Evolutionary conservation across 169 alveolate species (phyloP), one percentile per base, ranked within the genome.

Genomic region (Plasmodium vinckei): DNA sequence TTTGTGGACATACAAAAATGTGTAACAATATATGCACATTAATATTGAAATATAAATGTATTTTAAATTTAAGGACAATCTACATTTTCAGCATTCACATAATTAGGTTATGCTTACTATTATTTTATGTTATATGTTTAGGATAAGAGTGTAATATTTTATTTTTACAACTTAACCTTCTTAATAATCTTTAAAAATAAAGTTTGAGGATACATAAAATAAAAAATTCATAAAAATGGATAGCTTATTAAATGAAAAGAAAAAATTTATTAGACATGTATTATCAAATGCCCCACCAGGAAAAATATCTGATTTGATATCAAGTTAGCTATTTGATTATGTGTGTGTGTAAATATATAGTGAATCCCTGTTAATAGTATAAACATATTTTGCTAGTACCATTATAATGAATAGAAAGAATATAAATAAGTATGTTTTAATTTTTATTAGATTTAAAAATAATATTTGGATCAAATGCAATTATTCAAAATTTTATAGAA

Each of bases 191-290:
- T 21, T 21, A 0, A 21, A 21, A 21, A 21, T 1, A 21, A 21
- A 21, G 1, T 21, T 21, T 21, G 1, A 21, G 25, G 1, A 21
- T 21, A 21, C 25, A 21, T 21, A 21, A 21, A 21, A 1, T 21
- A 21, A 21, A 21, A 21, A 21, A 21, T 0, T 21, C 13, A 21
- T 17, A 3, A 51, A 12, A 57, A 79, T 79, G 89, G 79, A 67
- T 15, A 79, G 44, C 46, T n/a, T 47, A 44, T 47, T 79, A 69
- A 79, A 79, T 79, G 89, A 79, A 67, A 79, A 79, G 72, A 79
- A 79, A 42, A 79, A 79, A 15, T 79, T 79, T 67, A 79, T 79
- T 65, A 79, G 72, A 65, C 89, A 79, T 44, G 89, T 79, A 53
- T 27, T 79, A 60, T 53, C 42, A 33, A 65, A 79, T 60, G 21